A percentile compares a stretch with the other conserved stretches of the same genome.
Conservation (phyloP, 164 flowering plant genomes). For the Nymphaea colorata region DNA sequence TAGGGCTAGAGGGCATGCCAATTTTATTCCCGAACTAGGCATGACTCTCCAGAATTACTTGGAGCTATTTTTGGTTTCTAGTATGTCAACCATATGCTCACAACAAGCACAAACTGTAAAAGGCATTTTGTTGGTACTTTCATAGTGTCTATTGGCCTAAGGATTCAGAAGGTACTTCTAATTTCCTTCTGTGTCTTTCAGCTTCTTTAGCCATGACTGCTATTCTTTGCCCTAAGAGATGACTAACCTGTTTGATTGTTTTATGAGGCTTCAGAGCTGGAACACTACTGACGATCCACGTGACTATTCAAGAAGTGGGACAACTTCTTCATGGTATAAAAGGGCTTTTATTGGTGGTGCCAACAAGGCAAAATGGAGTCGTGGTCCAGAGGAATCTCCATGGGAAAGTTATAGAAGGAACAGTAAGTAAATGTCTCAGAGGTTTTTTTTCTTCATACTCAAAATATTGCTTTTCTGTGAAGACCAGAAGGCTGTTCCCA, state of each 20-base stretch:
- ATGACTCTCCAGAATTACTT: no score
- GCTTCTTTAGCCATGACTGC: no score
- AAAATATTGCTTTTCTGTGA: neutral
- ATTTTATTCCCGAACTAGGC: no score
- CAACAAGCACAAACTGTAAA: no score
- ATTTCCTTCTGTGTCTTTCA: no score
- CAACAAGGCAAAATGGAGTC: slow-evolving; percentile 18
- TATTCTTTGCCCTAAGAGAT: neutral
- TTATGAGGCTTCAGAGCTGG: slow-evolving; percentile 31
- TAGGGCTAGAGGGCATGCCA: no score
- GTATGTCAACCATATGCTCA: no score
- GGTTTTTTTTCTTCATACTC: neutral
- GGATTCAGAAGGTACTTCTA: no score
- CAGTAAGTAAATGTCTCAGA: slow-evolving; percentile 28
- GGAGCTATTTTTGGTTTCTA: no score
- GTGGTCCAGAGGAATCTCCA: slow-evolving; percentile 21
- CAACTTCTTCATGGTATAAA: slow-evolving; percentile 48
- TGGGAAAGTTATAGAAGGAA: slow-evolving; percentile 15
- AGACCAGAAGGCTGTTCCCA: no score
- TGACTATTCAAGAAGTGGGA: slow-evolving; percentile 29
- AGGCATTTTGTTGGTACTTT: no score
- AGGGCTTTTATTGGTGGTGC: slow-evolving; percentile 16
- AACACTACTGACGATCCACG: slow-evolving; percentile 23
- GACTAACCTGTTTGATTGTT: neutral
- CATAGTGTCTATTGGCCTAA: no score